A percentile compares a stretch with the other conserved stretches of the same genome.
Conservation (phyloP, 371 early-diverging fungal species). For the Lichtheimia corymbifera region DNA sequence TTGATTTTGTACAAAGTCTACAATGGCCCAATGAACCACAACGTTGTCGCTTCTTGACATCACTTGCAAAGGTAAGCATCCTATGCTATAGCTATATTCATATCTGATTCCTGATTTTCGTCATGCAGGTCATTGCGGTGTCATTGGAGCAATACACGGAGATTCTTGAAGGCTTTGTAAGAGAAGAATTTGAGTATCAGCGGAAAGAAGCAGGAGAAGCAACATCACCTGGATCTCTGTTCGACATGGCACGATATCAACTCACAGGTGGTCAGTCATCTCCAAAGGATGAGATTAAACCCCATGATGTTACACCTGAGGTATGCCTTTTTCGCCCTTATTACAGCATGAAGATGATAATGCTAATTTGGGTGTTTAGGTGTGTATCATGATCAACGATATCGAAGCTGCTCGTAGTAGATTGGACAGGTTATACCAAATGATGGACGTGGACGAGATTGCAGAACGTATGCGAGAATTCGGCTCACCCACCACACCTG, state of each 20-base stretch:
- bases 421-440: slow-evolving; percentile 62
- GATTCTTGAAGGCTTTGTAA: slow-evolving; percentile 42
- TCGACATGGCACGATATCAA: slow-evolving; percentile 43
- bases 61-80: slow-evolving; percentile 61
- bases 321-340: slow-evolving; percentile 14
- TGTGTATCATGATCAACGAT: slow-evolving; percentile 69
- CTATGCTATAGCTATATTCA: slow-evolving; percentile 35
- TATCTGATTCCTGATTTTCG: slow-evolving; percentile 33
- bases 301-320: slow-evolving; percentile 60
- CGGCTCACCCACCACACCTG: slow-evolving; percentile 16
- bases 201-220: slow-evolving; percentile 11
- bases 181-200: slow-evolving; percentile 35
- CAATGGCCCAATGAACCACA: slow-evolving; percentile 78
- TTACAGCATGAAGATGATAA: neutral
- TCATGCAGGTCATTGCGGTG: slow-evolving; percentile 43
- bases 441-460: slow-evolving; percentile 68
- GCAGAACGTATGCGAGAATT: slow-evolving; percentile 50
- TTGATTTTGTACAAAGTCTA: slow-evolving; percentile 68
- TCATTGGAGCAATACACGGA: slow-evolving; percentile 56
- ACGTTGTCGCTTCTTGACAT: slow-evolving; percentile 69
- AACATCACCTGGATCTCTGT: slow-evolving; percentile 24
- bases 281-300: slow-evolving; percentile 45
- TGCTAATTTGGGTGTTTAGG: slow-evolving; percentile 14
- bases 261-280: slow-evolving; percentile 26
- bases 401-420: slow-evolving; percentile 66